Evolutionary conservation across 139 green algal species (phyloP).

Genomic region (Yamagishiella unicocca): DNA sequence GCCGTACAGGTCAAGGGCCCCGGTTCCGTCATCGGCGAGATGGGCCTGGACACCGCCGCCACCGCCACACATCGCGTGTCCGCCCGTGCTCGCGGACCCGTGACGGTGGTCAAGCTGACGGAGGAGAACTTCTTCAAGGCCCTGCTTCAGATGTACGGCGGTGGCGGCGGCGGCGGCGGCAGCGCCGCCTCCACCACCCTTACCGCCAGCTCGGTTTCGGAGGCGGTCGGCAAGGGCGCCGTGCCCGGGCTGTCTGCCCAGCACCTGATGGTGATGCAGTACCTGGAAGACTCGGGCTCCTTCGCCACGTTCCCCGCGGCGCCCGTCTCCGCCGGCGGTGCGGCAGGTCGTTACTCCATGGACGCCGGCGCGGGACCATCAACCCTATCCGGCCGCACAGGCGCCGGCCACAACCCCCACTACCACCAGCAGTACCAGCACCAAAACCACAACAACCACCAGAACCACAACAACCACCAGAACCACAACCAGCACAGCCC

Average conservation of each 20-base stretch:
- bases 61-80: conserved; percentile 10
- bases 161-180: conserved; percentile 14
- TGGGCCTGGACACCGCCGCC: conserved; percentile 28
- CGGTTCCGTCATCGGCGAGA: conserved; percentile 58
- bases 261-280: conserved; percentile 49
- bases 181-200: background rate
- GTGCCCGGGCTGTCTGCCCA: conserved; percentile 23
- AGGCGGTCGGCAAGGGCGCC: background rate
- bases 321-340: background rate
- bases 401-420: background rate
- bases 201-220: conserved; percentile 17
- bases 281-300: conserved; percentile 41
- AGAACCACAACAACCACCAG: background rate
- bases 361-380: background rate
- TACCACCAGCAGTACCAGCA: background rate
- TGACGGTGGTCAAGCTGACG: conserved; percentile 56
- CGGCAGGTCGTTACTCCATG: background rate
- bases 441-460: background rate
- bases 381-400: background rate
- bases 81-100: conserved; percentile 39
- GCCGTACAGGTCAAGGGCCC: conserved; percentile 52
- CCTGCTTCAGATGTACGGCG: conserved; percentile 52
- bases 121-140: conserved; percentile 63
- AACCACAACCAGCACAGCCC: background rate
- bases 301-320: background rate